Conservation (phyloP, 2,329 filamentous ascomycete genomes). For the Colletotrichum musae region DNA sequence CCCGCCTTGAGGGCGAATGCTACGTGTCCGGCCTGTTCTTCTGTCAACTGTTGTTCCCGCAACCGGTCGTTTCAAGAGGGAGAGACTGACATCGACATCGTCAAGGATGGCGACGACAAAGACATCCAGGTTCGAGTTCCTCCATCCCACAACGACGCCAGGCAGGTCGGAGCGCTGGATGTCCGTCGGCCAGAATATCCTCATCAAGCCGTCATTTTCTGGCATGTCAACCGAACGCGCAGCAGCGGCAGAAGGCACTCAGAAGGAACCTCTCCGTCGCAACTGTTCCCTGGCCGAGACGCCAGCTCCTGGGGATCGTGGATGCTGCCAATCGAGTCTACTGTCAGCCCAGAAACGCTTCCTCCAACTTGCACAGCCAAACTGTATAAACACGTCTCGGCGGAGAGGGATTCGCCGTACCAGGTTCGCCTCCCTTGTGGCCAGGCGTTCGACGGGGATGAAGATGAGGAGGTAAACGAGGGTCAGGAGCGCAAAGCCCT, state of each 20-base stretch:
- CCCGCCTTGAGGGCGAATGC: conserved; percentile 89
- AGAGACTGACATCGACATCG: conserved; percentile 82
- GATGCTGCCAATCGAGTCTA: conserved; percentile 73
- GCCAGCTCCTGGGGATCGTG: conserved; percentile 81
- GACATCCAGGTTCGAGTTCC: conserved; percentile 91
- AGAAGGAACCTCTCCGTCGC: conserved; percentile 94
- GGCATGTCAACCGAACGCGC: conserved; percentile 68
- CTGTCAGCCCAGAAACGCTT: conserved; percentile 45
- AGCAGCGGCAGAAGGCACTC: conserved; percentile 53
- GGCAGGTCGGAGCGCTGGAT: conserved; percentile 78
- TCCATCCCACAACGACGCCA: conserved; percentile 94
- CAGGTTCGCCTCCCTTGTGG: conserved; percentile 82
- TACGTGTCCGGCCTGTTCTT: conserved; percentile 78
- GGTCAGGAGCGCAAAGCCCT: conserved; percentile 87
- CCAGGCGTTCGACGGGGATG: conserved; percentile 87
- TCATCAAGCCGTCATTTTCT: conserved; percentile 90
- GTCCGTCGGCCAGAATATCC: conserved; percentile 98
- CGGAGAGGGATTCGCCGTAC: conserved; percentile 66
- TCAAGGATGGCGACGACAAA: conserved; percentile 92
- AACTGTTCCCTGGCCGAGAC: conserved; percentile 97
- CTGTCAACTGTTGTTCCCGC: conserved; percentile 42
- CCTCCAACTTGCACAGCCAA: conserved; percentile 30
- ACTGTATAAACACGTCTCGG: conserved; percentile 30
- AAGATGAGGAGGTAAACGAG: conserved; percentile 88
- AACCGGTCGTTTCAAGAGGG: not conserved